phyloP scores from a whole-genome alignment of 2,329 filamentous ascomycete species.

The Dactylonectria estremocensis region DNA sequence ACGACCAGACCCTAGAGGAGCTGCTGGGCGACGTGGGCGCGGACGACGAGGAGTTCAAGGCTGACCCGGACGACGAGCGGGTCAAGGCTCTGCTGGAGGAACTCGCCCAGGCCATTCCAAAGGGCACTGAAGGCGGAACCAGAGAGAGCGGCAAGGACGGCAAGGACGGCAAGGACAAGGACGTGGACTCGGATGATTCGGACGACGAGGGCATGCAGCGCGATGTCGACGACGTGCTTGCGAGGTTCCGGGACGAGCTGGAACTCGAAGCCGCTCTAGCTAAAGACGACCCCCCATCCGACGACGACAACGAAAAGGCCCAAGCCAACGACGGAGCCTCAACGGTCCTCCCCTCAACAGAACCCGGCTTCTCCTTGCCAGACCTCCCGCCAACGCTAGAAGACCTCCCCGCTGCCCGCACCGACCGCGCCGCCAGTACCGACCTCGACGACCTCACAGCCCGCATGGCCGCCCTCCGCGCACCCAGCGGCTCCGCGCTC shows the following conservation, averaged over 20 bases:
- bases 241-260: slow-evolving; percentile 63
- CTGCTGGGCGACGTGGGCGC: slow-evolving; percentile 62
- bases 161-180: slow-evolving; percentile 22
- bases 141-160: slow-evolving; percentile 16
- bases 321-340: slow-evolving; percentile 23
- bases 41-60: slow-evolving; percentile 47
- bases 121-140: slow-evolving; percentile 34
- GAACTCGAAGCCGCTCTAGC: slow-evolving; percentile 51
- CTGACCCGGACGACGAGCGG: slow-evolving; percentile 49
- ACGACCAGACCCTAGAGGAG: slow-evolving; percentile 68
- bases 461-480: slow-evolving; percentile 67
- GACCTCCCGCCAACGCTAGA: slow-evolving; percentile 62
- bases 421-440: slow-evolving; percentile 42
- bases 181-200: slow-evolving; percentile 59
- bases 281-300: slow-evolving; percentile 32
- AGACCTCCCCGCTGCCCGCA: slow-evolving; percentile 51
- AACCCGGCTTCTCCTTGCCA: slow-evolving; percentile 58
- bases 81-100: slow-evolving; percentile 57
- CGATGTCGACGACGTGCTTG: slow-evolving; percentile 62
- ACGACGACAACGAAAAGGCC: slow-evolving; percentile 31
- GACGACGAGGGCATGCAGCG: slow-evolving; percentile 66
- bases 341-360: slow-evolving; percentile 11
- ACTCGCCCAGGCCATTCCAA: slow-evolving; percentile 53
- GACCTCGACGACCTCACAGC: slow-evolving; percentile 63
- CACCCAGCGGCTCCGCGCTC: slow-evolving; percentile 53